Evolutionary conservation across 768 basidiomycete genomes (phyloP), one percentile per base, ranked within the genome.

Genomic region (Serendipita vermifera): DNA sequence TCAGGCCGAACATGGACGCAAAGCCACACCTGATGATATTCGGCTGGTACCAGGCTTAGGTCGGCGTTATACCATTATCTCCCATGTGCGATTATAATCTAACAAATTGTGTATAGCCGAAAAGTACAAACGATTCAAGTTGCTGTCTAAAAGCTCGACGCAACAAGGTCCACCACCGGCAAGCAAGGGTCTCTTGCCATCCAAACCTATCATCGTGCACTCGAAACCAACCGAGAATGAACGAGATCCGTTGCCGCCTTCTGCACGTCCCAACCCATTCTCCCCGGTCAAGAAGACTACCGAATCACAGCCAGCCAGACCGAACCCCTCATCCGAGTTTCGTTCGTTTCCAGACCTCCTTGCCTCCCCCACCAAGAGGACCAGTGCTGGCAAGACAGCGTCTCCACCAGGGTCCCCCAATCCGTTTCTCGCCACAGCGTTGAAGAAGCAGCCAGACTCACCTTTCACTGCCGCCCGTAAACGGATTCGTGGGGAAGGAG

Each of bases 91-190:
- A 24, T 48, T 35, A 32, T 59, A 59, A 61, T 58, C 57, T 60
- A 51, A 20, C 17, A 5, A 41, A 5, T 51, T 9, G n/a, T 11
- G 26, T 58, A 11, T 64, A 89, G 87, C 83, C 59, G 76, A 79
- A 61, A 87, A 84, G 67, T 90, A 90, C 72, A 88, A 77, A 67
- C 74, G 78, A 29, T 87, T 89, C 74, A 89, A 88, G 74, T 80
- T 76, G 58, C 74, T 88, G 33, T 76, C 75, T 56, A 88, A 83
- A 61, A 24, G 61, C 69, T n/a, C 9, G 22, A 22, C 20, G 32
- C 9, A 13, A 9, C 29, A 31, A 51, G 26, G 46, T 27, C 35
- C n/a, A 53, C 65, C 63, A 26, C 61, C 65, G 24, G 71, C 72
- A 39, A 72, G 26, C 58, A 26, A 59, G 40, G 15, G 41, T 9